Conservation (phyloP, 2,329 filamentous ascomycete genomes). For the Calonectria fujianensis region DNA sequence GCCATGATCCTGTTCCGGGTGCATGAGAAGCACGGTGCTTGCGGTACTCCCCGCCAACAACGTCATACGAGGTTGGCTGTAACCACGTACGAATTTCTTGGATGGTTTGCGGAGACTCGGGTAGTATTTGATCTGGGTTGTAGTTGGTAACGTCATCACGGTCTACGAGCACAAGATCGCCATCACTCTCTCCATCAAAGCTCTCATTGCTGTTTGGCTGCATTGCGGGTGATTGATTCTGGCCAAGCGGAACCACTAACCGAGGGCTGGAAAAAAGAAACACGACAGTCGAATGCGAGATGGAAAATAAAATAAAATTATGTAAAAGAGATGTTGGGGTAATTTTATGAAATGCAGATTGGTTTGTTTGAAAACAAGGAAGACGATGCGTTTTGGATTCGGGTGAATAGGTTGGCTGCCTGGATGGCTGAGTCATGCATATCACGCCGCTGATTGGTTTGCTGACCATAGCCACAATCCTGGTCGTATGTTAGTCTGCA, state of each 20-base stretch:
- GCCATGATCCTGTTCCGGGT: conserved; percentile 43
- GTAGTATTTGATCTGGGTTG: conserved; percentile 58
- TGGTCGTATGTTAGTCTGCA: background rate
- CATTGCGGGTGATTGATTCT: background rate
- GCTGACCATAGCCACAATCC: background rate
- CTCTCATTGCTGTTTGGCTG: background rate
- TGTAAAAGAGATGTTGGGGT: background rate
- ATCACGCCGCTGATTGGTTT: background rate
- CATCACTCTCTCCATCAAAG: conserved; percentile 27
- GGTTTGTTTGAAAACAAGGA: background rate
- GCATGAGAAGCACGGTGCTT: conserved; percentile 46
- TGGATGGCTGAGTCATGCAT: background rate
- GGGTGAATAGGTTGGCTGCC: background rate
- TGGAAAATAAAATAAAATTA: background rate
- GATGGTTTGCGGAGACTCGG: conserved; percentile 52
- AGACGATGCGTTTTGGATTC: background rate
- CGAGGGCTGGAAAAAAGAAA: background rate
- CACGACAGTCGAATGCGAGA: background rate
- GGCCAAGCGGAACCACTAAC: background rate
- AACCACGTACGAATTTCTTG: conserved; percentile 48
- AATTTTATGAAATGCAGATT: background rate
- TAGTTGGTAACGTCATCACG: conserved; percentile 57
- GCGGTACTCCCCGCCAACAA: conserved; percentile 46
- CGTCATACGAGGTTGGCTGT: conserved; percentile 45
- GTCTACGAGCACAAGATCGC: conserved; percentile 53